Percentiles rank a stretch among this genome's conserved stretches.
These are phyloP conservation scores for Scenedesmus sp. DNA, from an alignment of 163 green algal genomes.

Conservation along the genomic window DNA sequence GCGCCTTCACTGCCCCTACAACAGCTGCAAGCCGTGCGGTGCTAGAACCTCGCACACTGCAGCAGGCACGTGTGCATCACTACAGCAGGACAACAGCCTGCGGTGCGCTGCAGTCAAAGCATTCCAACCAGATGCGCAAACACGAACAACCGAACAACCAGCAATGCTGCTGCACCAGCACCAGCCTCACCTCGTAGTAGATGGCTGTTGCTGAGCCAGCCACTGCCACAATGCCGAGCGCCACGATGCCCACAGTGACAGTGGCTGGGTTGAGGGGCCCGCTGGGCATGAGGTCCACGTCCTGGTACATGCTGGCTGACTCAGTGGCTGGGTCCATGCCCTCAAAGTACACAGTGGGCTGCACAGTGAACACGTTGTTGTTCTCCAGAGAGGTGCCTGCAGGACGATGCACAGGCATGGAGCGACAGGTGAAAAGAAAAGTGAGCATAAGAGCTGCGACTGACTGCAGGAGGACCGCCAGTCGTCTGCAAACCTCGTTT, in stretches of 20 bases:
- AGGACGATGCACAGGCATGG: neutral
- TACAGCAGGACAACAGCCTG: too few species aligned
- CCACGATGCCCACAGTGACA: conserved; percentile 63
- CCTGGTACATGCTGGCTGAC: conserved; percentile 73
- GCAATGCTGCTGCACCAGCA: neutral
- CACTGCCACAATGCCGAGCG: conserved; percentile 66
- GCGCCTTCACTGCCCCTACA: too few species aligned
- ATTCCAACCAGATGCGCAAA: too few species aligned
- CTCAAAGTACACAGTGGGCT: conserved; percentile 81
- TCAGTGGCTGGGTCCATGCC: conserved; percentile 67
- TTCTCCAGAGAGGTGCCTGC: conserved; percentile 90
- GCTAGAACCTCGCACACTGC: too few species aligned
- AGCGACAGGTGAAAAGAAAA: neutral
- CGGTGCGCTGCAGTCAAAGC: too few species aligned
- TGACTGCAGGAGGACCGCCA: too few species aligned
- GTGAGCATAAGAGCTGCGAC: too few species aligned
- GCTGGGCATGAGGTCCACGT: conserved; percentile 52
- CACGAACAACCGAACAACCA: too few species aligned
- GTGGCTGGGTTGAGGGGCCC: conserved; percentile 63
- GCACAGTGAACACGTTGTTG: conserved; percentile 95
- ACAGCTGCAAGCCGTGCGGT: too few species aligned
- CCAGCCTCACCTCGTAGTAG: conserved; percentile 69
- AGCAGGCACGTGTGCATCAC: neutral
- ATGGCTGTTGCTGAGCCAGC: conserved; percentile 73
- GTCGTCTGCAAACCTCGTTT: neutral